A percentile compares a stretch with the other conserved stretches of the same genome.
Evolutionary conservation across 371 early-diverging fungal genomes (phyloP).

Genomic region (Paraphysoderma sedebokerense): DNA sequence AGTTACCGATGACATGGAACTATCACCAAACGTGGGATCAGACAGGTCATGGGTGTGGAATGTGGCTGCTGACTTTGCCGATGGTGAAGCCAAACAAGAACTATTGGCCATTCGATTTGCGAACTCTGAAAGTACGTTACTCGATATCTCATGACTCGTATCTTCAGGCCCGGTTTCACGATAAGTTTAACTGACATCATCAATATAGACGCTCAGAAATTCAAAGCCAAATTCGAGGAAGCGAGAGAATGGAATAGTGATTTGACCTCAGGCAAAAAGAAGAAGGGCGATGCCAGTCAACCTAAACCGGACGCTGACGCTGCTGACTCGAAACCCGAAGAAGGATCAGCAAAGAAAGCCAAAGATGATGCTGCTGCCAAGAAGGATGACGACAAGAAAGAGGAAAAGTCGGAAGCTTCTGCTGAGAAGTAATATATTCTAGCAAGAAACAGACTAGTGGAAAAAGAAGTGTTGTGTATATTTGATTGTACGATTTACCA

Average conservation of each 20-base stretch:
- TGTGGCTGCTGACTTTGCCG: conserved; percentile 71
- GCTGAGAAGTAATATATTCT: too few species aligned
- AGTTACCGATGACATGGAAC: conserved; percentile 70
- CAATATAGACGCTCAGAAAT: conserved; percentile 24
- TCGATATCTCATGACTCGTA: background rate
- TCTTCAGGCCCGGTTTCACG: too few species aligned
- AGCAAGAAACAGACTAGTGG: too few species aligned
- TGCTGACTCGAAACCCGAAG: background rate
- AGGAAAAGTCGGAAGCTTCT: background rate
- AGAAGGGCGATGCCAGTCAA: background rate
- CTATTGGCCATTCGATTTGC: conserved; percentile 90
- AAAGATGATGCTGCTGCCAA: background rate
- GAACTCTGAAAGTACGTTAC: conserved; percentile 61
- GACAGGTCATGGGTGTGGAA: conserved; percentile 97
- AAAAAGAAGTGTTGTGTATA: too few species aligned
- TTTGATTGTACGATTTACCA: too few species aligned
- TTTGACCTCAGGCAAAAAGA: background rate
- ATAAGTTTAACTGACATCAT: too few species aligned
- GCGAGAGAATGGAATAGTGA: conserved; percentile 20
- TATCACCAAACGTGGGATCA: conserved; percentile 83
- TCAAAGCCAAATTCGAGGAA: conserved; percentile 50
- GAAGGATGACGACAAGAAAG: background rate
- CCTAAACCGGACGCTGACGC: background rate
- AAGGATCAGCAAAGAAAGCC: background rate
- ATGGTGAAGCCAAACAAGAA: conserved; percentile 66